Conservation (phyloP, 495 filamentous ascomycete species). For the Trichoderma orchidacearum region DNA sequence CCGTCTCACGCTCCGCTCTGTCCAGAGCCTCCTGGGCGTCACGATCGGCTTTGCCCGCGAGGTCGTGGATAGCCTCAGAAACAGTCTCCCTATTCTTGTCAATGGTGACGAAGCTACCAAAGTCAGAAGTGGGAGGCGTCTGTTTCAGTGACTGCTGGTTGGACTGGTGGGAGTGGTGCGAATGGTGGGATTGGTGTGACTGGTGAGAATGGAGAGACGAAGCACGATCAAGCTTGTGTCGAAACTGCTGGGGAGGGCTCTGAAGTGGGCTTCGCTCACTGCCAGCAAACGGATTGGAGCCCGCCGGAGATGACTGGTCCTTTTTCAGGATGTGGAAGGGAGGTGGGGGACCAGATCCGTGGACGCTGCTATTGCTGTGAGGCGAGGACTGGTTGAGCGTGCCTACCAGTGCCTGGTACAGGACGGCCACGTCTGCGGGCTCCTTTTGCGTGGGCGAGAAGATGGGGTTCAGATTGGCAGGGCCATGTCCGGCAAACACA, state of each 20-base stretch:
- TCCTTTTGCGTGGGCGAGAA: neutral
- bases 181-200: neutral
- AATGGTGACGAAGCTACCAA: slow-evolving; percentile 1
- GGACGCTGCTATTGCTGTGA: neutral
- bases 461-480: neutral
- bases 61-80: slow-evolving; percentile 52
- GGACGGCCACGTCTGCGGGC: neutral
- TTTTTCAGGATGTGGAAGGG: slow-evolving; percentile 1
- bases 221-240: neutral
- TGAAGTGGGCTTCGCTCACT: neutral
- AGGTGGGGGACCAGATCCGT: neutral
- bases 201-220: slow-evolving; percentile 1
- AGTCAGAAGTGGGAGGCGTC: neutral
- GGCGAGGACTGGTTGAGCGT: neutral
- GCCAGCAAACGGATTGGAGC: neutral
- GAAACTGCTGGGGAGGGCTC: neutral
- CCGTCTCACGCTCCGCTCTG: slow-evolving; percentile 31
- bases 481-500: neutral
- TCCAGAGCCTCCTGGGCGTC: slow-evolving; percentile 54
- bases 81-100: slow-evolving; percentile 49
- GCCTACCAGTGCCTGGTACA: slow-evolving; percentile 1
- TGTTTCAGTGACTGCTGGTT: neutral
- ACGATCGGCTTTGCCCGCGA: slow-evolving; percentile 53
- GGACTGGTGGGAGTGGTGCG: neutral
- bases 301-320: slow-evolving; percentile 1